Evolutionary conservation across 2,329 filamentous ascomycete species (phyloP).

Genomic region (Aspergillus sp.): DNA sequence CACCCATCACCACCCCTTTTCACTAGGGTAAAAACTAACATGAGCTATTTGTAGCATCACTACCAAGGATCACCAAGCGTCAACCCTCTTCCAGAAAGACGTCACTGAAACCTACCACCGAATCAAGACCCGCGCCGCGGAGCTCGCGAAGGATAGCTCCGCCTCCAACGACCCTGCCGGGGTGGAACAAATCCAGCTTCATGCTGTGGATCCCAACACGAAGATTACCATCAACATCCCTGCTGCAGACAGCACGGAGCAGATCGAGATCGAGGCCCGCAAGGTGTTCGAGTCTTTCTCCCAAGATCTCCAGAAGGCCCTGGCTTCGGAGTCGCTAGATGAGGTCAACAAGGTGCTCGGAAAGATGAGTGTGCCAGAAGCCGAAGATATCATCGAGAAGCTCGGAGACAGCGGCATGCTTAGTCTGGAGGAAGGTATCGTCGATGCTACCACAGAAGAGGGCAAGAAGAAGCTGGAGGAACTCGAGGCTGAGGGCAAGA

Average conservation of each 20-base stretch:
- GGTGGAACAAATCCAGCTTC: slow-evolving; percentile 95
- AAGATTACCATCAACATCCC: slow-evolving; percentile 87
- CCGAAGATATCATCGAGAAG: slow-evolving; percentile 79
- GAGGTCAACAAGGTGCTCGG: slow-evolving; percentile 84
- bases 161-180: slow-evolving; percentile 57
- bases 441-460: slow-evolving; percentile 90
- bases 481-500: slow-evolving; percentile 60
- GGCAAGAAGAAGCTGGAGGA: slow-evolving; percentile 75
- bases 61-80: slow-evolving; percentile 83
- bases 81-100: slow-evolving; percentile 88
- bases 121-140: slow-evolving; percentile 73
- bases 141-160: slow-evolving; percentile 64
- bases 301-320: slow-evolving; percentile 74
- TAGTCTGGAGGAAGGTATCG: slow-evolving; percentile 87
- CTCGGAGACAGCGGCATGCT: slow-evolving; percentile 83
- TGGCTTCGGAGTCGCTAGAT: slow-evolving; percentile 87
- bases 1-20: not conserved
- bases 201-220: slow-evolving; percentile 90
- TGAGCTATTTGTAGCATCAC: slow-evolving; percentile 59
- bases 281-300: slow-evolving; percentile 81
- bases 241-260: slow-evolving; percentile 64
- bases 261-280: slow-evolving; percentile 60
- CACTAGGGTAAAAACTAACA: not conserved
- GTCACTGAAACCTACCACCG: slow-evolving; percentile 82
- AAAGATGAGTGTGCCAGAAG: slow-evolving; percentile 84